Evolutionary conservation across 352 stramenopile species (phyloP).

Genomic region (Pythium biforme): DNA sequence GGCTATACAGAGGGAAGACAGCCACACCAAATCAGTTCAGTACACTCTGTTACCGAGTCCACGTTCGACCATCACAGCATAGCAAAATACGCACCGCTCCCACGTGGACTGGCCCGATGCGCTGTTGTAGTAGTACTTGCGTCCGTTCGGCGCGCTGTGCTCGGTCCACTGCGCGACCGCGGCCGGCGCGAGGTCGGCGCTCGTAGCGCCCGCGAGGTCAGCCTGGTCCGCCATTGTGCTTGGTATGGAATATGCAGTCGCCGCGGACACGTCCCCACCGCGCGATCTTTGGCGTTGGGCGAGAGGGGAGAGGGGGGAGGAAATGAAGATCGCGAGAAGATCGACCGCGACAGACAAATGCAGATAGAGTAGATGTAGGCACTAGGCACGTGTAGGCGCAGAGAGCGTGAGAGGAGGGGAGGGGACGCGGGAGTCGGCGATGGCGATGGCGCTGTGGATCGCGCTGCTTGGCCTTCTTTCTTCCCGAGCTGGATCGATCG

Average conservation of each 20-base stretch:
- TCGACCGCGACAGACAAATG: background rate
- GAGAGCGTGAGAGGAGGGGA: background rate
- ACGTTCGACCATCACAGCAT: too few relatives aligned
- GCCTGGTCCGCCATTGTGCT: conserved; percentile 68
- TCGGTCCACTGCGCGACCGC: conserved; percentile 80
- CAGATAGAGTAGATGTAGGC: background rate
- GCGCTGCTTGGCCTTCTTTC: background rate
- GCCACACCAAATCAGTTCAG: background rate
- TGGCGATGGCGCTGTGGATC: too few relatives aligned
- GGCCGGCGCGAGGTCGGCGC: conserved; percentile 34
- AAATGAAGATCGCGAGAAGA: conserved; percentile 2
- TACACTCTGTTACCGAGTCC: background rate
- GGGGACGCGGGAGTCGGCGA: background rate
- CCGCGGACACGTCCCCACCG: background rate
- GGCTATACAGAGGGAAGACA: conserved; percentile 27
- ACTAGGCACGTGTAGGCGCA: background rate
- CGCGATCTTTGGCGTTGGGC: conserved; percentile 13
- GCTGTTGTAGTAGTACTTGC: conserved; percentile 93
- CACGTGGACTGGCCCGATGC: conserved; percentile 88
- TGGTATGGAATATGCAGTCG: conserved; percentile 29
- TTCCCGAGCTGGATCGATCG: conserved; percentile 2
- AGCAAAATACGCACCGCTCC: conserved; percentile 58
- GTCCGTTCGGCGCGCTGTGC: conserved; percentile 88
- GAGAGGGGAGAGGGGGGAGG: background rate
- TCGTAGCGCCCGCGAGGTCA: conserved; percentile 45